Conservation (phyloP, 2,329 filamentous ascomycete species). For the Pseudomassariella vexata region DNA sequence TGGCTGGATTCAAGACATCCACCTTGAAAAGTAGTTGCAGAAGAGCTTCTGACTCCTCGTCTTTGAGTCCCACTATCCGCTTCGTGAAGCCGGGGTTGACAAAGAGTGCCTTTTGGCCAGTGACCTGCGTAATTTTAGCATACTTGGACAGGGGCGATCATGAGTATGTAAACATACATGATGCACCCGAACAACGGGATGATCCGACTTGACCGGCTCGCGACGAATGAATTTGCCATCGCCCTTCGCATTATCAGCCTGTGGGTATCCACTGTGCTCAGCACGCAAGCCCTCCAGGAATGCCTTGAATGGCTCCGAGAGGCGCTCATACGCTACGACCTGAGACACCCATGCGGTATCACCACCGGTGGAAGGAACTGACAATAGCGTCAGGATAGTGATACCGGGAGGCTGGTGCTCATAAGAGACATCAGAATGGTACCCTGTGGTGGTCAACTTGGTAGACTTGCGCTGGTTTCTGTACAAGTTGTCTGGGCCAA, state of each 20-base stretch:
- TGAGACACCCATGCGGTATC: conserved; percentile 33
- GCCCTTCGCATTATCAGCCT: conserved; percentile 27
- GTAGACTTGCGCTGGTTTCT: conserved; percentile 26
- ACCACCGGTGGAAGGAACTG: conserved; percentile 29
- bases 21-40: conserved; percentile 62
- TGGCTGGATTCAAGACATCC: neutral
- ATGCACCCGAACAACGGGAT: conserved; percentile 64
- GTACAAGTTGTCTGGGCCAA: conserved; percentile 38
- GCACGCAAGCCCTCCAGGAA: conserved; percentile 31
- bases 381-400: conserved; percentile 31
- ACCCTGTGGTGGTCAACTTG: conserved; percentile 29
- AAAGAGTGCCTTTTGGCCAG: conserved; percentile 63
- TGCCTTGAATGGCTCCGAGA: conserved; percentile 28
- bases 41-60: conserved; percentile 60
- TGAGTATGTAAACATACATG: conserved; percentile 31
- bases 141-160: conserved; percentile 1
- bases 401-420: conserved; percentile 35
- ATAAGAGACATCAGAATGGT: conserved; percentile 36
- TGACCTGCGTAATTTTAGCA: conserved; percentile 34
- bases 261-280: conserved; percentile 31
- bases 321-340: conserved; percentile 28
- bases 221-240: conserved; percentile 40
- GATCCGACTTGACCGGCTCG: conserved; percentile 58
- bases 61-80: conserved; percentile 56
- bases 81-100: conserved; percentile 53